phyloP scores from a whole-genome alignment of 1,284 basidiomycete species.

The Butyriboletus appendiculatus region DNA sequence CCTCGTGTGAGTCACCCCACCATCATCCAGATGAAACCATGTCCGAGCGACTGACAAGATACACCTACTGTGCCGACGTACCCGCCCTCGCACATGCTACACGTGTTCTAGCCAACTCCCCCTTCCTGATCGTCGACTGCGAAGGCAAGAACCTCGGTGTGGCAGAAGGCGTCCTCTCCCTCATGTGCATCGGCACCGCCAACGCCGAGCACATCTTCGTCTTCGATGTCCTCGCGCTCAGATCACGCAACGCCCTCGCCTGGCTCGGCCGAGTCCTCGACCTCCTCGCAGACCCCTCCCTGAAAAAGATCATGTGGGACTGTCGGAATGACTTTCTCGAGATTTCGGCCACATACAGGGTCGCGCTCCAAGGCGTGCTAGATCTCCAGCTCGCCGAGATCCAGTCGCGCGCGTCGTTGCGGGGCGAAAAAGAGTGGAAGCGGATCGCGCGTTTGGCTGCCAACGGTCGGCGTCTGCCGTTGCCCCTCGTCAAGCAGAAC shows the following conservation, averaged over 20 bases:
- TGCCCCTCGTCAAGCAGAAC: conserved; percentile 28
- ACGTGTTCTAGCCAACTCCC: conserved; percentile 24
- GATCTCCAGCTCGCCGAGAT: conserved; percentile 47
- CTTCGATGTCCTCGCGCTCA: conserved; percentile 41
- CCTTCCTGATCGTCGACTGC: conserved; percentile 37
- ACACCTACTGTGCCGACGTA: conserved; percentile 18
- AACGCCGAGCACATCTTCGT: conserved; percentile 41
- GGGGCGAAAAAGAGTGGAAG: conserved; percentile 36
- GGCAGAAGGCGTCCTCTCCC: conserved; percentile 39
- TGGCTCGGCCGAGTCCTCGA: conserved; percentile 28
- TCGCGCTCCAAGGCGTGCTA: conserved; percentile 36
- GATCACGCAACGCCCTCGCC: conserved; percentile 14
- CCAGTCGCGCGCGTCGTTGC: conserved; percentile 31
- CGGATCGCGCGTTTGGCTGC: conserved; percentile 32
- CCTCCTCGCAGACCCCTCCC: conserved; percentile 30
- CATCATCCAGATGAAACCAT: conserved; percentile 13
- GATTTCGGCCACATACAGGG: conserved; percentile 33
- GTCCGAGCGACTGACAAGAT: conserved; percentile 17
- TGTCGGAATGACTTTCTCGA: conserved; percentile 46
- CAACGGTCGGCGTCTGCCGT: conserved; percentile 28
- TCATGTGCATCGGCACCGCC: conserved; percentile 44
- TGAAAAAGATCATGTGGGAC: conserved; percentile 48
- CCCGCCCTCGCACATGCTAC: conserved; percentile 17
- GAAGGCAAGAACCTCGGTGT: conserved; percentile 43
- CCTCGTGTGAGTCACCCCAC: conserved; percentile 12